These are phyloP conservation scores for Flagelloscypha sp. DNA, from an alignment of 768 basidiomycete species.

Conservation along the genomic window DNA sequence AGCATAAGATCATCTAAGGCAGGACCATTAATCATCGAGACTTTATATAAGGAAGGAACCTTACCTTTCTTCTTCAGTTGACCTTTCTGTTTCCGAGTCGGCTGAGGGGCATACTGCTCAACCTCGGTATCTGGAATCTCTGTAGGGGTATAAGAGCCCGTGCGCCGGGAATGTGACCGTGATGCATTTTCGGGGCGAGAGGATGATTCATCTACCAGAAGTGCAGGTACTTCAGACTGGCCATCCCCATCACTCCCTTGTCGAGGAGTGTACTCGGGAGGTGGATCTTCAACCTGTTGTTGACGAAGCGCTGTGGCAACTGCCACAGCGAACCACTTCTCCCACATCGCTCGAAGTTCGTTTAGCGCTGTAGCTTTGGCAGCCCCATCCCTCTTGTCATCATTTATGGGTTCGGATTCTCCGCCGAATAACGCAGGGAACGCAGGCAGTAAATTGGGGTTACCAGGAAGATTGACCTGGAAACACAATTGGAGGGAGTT, in stretches of 20 bases:
- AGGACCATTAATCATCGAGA: conserved; percentile 4
- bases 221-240: too few relatives aligned
- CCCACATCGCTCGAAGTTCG: conserved; percentile 65
- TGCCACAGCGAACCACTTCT: conserved; percentile 62
- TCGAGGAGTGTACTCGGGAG: conserved; percentile 68
- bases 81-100: conserved; percentile 33
- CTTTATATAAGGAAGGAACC: conserved; percentile 17
- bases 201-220: too few relatives aligned
- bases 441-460: conserved; percentile 44
- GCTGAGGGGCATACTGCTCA: conserved; percentile 59
- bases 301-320: conserved; percentile 39
- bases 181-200: too few relatives aligned
- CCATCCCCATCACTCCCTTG: conserved; percentile 6
- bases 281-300: conserved; percentile 47
- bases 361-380: conserved; percentile 27
- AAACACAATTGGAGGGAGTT: conserved; percentile 71
- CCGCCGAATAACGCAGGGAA: conserved; percentile 61
- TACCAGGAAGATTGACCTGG: conserved; percentile 70
- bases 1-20: conserved; percentile 75
- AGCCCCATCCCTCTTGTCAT: conserved; percentile 24
- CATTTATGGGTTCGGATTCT: conserved; percentile 16
- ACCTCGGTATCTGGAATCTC: conserved; percentile 60
- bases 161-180: conserved; percentile 23
- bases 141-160: conserved; percentile 38
- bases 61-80: conserved; percentile 61